phyloP scores from a whole-genome alignment of 2,329 filamentous ascomycete species.

The Teratosphaeriaceae sp. region DNA sequence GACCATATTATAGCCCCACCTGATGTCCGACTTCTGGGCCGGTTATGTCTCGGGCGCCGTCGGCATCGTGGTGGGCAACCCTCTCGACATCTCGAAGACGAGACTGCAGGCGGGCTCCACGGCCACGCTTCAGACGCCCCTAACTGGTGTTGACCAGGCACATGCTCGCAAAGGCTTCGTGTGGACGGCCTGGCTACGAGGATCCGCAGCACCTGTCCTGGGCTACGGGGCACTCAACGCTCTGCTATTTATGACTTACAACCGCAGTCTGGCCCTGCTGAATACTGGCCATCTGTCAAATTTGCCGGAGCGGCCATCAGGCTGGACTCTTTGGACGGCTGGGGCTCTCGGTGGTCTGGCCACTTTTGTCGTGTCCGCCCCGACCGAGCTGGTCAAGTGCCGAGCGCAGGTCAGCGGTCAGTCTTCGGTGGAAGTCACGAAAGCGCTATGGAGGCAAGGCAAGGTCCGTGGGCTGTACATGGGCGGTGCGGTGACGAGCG shows the following conservation, averaged over 20 bases:
- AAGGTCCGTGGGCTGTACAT: slow-evolving; percentile 67
- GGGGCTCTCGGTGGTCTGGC: slow-evolving; percentile 77
- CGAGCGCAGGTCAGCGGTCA: slow-evolving; percentile 61
- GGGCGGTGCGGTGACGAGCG: slow-evolving; percentile 72
- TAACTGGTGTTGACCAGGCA: not conserved
- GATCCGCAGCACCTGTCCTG: slow-evolving; percentile 76
- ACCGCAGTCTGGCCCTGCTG: slow-evolving; percentile 66
- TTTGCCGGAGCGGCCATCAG: slow-evolving; percentile 14
- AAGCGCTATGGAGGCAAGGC: slow-evolving; percentile 28
- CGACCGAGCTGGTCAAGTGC: slow-evolving; percentile 88
- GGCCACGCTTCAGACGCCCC: not conserved
- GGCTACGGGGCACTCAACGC: slow-evolving; percentile 90
- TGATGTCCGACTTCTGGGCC: slow-evolving; percentile 95
- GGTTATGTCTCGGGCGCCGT: slow-evolving; percentile 82
- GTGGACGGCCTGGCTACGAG: slow-evolving; percentile 37
- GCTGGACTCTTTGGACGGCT: slow-evolving; percentile 54
- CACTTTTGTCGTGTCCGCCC: slow-evolving; percentile 78
- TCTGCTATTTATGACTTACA: slow-evolving; percentile 84
- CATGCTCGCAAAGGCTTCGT: slow-evolving; percentile 3
- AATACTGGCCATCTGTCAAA: slow-evolving; percentile 25
- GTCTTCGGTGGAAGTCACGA: slow-evolving; percentile 24
- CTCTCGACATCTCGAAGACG: slow-evolving; percentile 63
- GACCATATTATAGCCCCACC: too few relatives aligned
- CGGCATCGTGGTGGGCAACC: slow-evolving; percentile 84
- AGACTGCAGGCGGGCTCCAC: slow-evolving; percentile 62